A percentile compares a stretch with the other conserved stretches of the same genome.
Evolutionary conservation across 768 basidiomycete species (phyloP).

Genomic region (Tremella fuciformis): DNA sequence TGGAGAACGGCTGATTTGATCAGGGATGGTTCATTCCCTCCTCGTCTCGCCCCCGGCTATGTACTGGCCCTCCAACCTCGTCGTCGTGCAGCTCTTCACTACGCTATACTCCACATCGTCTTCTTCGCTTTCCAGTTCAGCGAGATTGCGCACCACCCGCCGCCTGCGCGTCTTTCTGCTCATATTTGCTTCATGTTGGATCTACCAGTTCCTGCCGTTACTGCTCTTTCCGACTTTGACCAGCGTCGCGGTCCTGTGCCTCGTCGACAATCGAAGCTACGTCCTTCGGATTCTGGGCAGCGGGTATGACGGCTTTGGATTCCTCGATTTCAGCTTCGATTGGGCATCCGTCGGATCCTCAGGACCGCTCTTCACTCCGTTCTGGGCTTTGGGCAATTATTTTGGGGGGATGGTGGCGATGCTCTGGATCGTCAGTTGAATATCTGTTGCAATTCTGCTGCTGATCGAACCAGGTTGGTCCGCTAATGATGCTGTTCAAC

Average conservation of each 20-base stretch:
- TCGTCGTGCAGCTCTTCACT: conserved; percentile 51
- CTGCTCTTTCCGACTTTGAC: conserved; percentile 51
- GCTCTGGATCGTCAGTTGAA: conserved; percentile 47
- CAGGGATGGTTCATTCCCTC: conserved; percentile 49
- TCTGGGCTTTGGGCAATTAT: conserved; percentile 50
- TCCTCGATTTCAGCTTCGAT: conserved; percentile 50
- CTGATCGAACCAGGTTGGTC: conserved; percentile 28
- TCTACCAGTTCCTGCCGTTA: conserved; percentile 50
- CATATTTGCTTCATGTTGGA: conserved; percentile 27
- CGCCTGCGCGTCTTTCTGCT: conserved; percentile 36
- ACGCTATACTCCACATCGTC: conserved; percentile 44
- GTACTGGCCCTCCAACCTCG: conserved; percentile 51
- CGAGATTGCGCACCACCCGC: conserved; percentile 20
- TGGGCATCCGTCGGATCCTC: conserved; percentile 49
- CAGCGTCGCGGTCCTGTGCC: conserved; percentile 48
- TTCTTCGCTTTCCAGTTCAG: conserved; percentile 22
- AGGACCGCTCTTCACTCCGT: conserved; percentile 52
- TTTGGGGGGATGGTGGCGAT: conserved; percentile 49
- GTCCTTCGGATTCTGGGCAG: conserved; percentile 46
- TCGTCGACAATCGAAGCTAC: conserved; percentile 43
- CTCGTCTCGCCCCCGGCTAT: conserved; percentile 49
- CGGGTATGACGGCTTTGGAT: conserved; percentile 50
- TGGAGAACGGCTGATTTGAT: background rate
- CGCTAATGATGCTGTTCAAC: conserved; percentile 45
- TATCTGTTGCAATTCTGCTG: background rate